A percentile compares a stretch with the other conserved stretches of the same genome.
phyloP scores from a whole-genome alignment of 495 filamentous ascomycete species.

The Talaromyces stipitatus region DNA sequence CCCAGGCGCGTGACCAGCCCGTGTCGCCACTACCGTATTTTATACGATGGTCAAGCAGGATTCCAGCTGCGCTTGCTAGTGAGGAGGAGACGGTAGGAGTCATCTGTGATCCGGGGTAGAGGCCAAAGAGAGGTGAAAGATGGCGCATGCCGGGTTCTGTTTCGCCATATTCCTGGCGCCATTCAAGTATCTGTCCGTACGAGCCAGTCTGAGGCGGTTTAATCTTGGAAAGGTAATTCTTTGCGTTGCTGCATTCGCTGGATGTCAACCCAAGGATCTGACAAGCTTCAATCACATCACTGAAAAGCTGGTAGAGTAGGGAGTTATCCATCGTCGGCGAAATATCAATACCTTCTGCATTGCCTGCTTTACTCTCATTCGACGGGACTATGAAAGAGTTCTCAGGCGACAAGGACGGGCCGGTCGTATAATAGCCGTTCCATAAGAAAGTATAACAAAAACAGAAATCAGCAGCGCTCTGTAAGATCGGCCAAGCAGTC shows the following conservation, averaged over 20 bases:
- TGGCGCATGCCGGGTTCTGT: slow-evolving; percentile 29
- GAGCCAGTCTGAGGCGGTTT: slow-evolving; percentile 15
- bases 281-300: slow-evolving; percentile 15
- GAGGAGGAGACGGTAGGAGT: slow-evolving; percentile 10
- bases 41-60: slow-evolving; percentile 17
- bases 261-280: slow-evolving; percentile 14
- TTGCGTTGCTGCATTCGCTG: background rate
- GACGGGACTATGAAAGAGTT: slow-evolving; percentile 22
- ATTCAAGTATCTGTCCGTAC: slow-evolving; percentile 30
- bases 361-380: slow-evolving; percentile 6
- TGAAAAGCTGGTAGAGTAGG: slow-evolving; percentile 25
- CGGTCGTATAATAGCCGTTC: slow-evolving; percentile 21
- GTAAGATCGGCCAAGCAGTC: slow-evolving; percentile 16
- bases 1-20: slow-evolving; percentile 30
- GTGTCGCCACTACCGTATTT: slow-evolving; percentile 23
- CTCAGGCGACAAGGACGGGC: slow-evolving; percentile 34
- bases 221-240: slow-evolving; percentile 10
- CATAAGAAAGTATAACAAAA: slow-evolving; percentile 26
- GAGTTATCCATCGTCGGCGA: slow-evolving; percentile 32
- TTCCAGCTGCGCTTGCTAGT: slow-evolving; percentile 17
- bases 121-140: slow-evolving; percentile 25
- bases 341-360: slow-evolving; percentile 16
- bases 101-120: slow-evolving; percentile 22
- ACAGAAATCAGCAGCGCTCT: slow-evolving; percentile 21
- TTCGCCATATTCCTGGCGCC: slow-evolving; percentile 31